These are phyloP conservation scores for Phanerodontia chrysosporium DNA, from an alignment of 768 basidiomycete genomes.

Conservation along the genomic window DNA sequence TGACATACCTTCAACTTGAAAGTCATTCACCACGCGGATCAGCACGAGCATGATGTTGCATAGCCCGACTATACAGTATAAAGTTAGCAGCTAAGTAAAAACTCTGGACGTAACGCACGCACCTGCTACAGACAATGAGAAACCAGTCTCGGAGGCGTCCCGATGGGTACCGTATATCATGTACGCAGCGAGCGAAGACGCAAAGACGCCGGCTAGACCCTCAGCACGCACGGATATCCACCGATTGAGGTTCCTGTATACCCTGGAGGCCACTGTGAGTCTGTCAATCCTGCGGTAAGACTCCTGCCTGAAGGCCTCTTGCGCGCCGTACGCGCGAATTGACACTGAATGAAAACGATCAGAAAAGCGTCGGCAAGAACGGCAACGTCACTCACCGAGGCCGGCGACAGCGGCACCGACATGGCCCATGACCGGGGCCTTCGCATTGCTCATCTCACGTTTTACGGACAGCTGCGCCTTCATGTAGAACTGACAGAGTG, in stretches of 20 bases:
- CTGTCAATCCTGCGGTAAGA: constrained; percentile 4
- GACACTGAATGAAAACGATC: constrained; percentile 37
- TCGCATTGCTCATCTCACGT: constrained; percentile 50
- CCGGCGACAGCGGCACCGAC: constrained; percentile 53
- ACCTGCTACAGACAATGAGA: constrained; percentile 11
- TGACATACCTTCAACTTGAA: constrained; percentile 40
- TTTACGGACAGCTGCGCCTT: constrained; percentile 55
- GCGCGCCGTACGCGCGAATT: constrained; percentile 11
- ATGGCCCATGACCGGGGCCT: constrained; percentile 47
- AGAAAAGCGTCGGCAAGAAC: constrained; percentile 46
- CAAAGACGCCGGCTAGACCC: constrained; percentile 1
- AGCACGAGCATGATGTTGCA: constrained; percentile 53
- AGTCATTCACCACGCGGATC: constrained; percentile 40
- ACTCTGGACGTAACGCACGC: neutral
- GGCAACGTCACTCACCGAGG: constrained; percentile 40
- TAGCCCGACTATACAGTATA: constrained; percentile 40
- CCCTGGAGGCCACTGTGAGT: constrained; percentile 2
- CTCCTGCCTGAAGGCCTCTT: constrained; percentile 10
- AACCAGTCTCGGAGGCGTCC: constrained; percentile 6
- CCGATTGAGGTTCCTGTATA: constrained; percentile 10
- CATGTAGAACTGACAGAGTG: constrained; percentile 50
- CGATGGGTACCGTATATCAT: constrained; percentile 4
- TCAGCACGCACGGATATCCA: constrained; percentile 9
- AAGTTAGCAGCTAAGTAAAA: no score
- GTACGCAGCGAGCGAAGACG: constrained; percentile 7